Percentiles rank a stretch among this genome's conserved stretches.
These are phyloP conservation scores for Fusarium paranaense DNA, from an alignment of 2,329 filamentous ascomycete genomes.

Conservation along the genomic window DNA sequence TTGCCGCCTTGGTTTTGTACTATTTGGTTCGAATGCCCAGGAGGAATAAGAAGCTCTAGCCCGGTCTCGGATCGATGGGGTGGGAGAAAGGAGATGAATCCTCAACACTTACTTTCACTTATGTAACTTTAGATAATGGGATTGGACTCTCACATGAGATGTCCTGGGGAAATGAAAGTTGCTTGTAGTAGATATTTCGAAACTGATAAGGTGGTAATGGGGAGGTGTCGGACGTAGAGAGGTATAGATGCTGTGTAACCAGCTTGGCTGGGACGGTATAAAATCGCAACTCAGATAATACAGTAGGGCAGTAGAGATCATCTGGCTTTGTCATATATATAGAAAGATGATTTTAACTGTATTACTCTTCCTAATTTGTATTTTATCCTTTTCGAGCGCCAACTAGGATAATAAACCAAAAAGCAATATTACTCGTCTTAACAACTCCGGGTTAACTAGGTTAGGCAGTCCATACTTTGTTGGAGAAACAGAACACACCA, in stretches of 20 bases:
- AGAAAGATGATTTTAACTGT: too few species aligned
- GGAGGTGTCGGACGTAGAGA: background rate
- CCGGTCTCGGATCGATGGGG: background rate
- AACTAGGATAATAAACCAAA: too few species aligned
- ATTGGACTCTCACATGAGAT: background rate
- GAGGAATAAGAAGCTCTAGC: conserved; percentile 7
- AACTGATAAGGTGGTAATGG: background rate
- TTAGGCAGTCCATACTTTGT: too few species aligned
- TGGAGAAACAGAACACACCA: too few species aligned
- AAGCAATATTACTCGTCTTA: too few species aligned
- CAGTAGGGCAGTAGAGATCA: too few species aligned
- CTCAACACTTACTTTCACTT: background rate
- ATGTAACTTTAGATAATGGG: background rate
- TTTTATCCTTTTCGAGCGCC: too few species aligned
- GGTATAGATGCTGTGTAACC: background rate
- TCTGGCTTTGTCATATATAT: too few species aligned
- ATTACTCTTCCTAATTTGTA: too few species aligned
- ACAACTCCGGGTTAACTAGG: too few species aligned
- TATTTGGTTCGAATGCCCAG: conserved; percentile 62
- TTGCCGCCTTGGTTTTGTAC: conserved; percentile 65
- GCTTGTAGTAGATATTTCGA: background rate
- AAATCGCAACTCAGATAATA: background rate
- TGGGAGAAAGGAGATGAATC: background rate
- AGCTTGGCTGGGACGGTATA: background rate
- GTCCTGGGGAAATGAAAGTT: too few species aligned